Conservation (phyloP, 1,284 basidiomycete genomes). For the Moesziomyces sp. region DNA sequence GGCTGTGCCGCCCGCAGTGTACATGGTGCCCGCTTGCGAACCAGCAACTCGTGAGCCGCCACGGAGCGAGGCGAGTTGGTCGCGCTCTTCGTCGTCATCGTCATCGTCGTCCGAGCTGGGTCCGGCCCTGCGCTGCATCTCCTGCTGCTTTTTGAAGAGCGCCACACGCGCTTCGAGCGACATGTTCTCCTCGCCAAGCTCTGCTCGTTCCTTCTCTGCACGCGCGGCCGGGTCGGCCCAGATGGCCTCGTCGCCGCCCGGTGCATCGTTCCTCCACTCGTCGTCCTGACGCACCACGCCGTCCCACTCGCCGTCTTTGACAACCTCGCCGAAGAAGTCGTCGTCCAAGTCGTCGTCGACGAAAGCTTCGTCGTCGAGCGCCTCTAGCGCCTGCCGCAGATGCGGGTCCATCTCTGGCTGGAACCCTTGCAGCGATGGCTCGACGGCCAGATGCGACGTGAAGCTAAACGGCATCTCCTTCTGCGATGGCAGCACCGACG, state of each 20-base stretch:
- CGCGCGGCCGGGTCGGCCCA: slow-evolving; percentile 52
- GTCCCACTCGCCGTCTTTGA: slow-evolving; percentile 71
- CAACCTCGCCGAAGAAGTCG: slow-evolving; percentile 72
- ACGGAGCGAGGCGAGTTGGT: slow-evolving; percentile 48
- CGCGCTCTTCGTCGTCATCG: slow-evolving; percentile 49
- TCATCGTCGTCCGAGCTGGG: slow-evolving; percentile 15
- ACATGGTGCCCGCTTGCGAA: slow-evolving; percentile 36
- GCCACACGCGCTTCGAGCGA: slow-evolving; percentile 62
- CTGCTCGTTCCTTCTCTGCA: slow-evolving; percentile 44
- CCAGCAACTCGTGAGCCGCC: slow-evolving; percentile 14
- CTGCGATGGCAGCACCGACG: slow-evolving; percentile 70
- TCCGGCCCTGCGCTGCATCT: slow-evolving; percentile 25
- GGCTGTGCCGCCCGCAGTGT: slow-evolving; percentile 43
- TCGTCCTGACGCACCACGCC: slow-evolving; percentile 31
- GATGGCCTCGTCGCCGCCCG: slow-evolving; percentile 62
- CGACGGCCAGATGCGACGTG: slow-evolving; percentile 38
- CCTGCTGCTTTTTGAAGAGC: slow-evolving; percentile 61
- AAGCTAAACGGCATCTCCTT: slow-evolving; percentile 50
- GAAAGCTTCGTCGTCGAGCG: slow-evolving; percentile 89
- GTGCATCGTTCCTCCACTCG: slow-evolving; percentile 59
- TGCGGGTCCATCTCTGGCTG: slow-evolving; percentile 97
- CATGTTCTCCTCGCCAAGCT: slow-evolving; percentile 46
- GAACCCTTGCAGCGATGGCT: slow-evolving; percentile 75
- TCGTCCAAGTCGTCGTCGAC: slow-evolving; percentile 74
- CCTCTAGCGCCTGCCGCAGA: slow-evolving; percentile 90